Percentiles rank a stretch among this genome's conserved stretches.
phyloP scores from a whole-genome alignment of 1,139 yeast genomes.

The Yamadazyma spencermartinsiae region DNA sequence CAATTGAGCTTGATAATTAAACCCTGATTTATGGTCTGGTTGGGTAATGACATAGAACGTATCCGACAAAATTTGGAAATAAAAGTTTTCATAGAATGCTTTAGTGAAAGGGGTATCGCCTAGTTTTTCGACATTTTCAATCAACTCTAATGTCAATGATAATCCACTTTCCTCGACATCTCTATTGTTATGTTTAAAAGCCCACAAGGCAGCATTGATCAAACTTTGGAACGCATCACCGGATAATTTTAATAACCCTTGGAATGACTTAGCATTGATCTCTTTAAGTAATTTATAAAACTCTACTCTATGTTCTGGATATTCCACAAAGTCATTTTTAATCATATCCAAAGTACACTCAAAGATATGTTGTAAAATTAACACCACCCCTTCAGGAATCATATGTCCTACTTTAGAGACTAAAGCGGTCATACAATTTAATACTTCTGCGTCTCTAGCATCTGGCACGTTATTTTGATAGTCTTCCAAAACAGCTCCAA shows the following conservation, averaged over 20 bases:
- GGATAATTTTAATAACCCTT: constrained; percentile 83
- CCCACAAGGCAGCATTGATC: constrained; percentile 95
- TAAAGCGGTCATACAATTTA: constrained; percentile 90
- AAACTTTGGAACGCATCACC: constrained; percentile 90
- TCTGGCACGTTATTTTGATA: constrained; percentile 88
- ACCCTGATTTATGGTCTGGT: constrained; percentile 97
- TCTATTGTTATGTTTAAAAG: constrained; percentile 93
- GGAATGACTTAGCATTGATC: constrained; percentile 81
- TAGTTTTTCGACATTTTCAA: constrained; percentile 78
- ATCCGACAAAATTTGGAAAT: constrained; percentile 86
- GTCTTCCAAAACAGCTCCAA: constrained; percentile 86
- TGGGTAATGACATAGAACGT: constrained; percentile 93
- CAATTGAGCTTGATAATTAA: constrained; percentile 81
- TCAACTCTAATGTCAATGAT: constrained; percentile 74
- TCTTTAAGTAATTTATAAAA: constrained; percentile 87
- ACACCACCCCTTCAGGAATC: constrained; percentile 88
- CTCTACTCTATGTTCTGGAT: constrained; percentile 97
- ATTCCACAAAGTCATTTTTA: constrained; percentile 90
- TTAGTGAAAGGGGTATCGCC: constrained; percentile 78
- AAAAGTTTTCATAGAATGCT: constrained; percentile 85
- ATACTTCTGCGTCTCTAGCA: constrained; percentile 97
- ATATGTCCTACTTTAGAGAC: constrained; percentile 83
- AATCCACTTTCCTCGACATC: constrained; percentile 95
- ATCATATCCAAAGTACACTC: constrained; percentile 96
- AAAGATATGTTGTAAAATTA: constrained; percentile 86